Percentiles rank a stretch among this genome's conserved stretches.
phyloP scores from a whole-genome alignment of 73 alveolate species.

The Durusdinium trenchii region DNA sequence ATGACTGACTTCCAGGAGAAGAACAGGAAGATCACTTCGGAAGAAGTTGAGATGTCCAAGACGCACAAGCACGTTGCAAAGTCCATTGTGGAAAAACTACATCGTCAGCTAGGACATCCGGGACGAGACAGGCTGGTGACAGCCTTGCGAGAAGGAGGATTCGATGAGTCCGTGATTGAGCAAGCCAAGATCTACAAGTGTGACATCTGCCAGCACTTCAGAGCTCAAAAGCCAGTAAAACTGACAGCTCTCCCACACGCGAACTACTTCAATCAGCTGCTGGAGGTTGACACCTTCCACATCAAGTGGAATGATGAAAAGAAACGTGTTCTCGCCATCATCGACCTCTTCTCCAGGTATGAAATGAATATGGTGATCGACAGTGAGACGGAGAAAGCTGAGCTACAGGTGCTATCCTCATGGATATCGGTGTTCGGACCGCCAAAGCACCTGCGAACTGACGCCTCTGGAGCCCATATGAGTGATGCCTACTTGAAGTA shows the following conservation, averaged over 20 bases:
- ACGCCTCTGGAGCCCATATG: conserved; percentile 5
- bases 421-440: background rate
- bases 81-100: conserved; percentile 2
- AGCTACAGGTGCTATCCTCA: background rate
- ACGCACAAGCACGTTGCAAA: background rate
- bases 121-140: background rate
- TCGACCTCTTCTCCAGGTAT: background rate
- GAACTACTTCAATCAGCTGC: background rate
- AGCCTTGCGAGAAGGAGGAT: background rate
- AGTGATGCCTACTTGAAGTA: background rate
- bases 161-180: background rate
- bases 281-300: background rate
- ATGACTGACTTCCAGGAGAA: background rate
- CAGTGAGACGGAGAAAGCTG: background rate
- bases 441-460: background rate
- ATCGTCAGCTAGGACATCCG: conserved; percentile 51
- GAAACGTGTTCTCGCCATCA: background rate
- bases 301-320: background rate
- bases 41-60: background rate
- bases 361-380: background rate
- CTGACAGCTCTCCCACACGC: background rate
- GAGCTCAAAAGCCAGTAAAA: too few relatives aligned
- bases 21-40: too few relatives aligned
- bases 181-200: background rate
- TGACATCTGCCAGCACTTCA: background rate